Conservation (phyloP, 1,139 yeast species). For the Pichia sp. region DNA sequence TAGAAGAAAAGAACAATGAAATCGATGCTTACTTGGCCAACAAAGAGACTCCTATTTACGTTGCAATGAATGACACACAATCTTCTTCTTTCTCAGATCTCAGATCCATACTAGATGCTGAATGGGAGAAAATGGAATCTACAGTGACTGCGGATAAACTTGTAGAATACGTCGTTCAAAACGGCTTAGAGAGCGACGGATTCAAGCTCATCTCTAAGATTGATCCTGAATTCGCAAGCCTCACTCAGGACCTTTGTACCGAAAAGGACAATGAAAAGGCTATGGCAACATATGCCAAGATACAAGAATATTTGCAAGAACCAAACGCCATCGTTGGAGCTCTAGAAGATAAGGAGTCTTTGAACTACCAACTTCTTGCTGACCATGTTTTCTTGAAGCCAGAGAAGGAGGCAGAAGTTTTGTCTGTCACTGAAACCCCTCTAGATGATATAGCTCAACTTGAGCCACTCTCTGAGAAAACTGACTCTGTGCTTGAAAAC, state of each 20-base stretch:
- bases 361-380: conserved; percentile 20
- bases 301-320: conserved; percentile 21
- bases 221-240: conserved; percentile 23
- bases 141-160: conserved; percentile 24
- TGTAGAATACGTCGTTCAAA: conserved; percentile 20
- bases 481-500: not conserved
- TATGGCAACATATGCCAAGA: conserved; percentile 16
- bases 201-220: conserved; percentile 21
- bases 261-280: conserved; percentile 18
- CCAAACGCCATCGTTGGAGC: conserved; percentile 20
- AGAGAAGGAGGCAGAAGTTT: not conserved
- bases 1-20: conserved; percentile 22
- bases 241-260: conserved; percentile 15
- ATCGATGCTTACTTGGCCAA: conserved; percentile 23
- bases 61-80: conserved; percentile 23
- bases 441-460: not conserved
- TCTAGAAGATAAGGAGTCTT: conserved; percentile 21
- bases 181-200: conserved; percentile 25
- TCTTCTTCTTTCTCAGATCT: conserved; percentile 18
- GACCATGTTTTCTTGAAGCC: conserved; percentile 15
- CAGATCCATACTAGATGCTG: conserved; percentile 18
- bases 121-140: conserved; percentile 20
- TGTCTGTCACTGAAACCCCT: not conserved
- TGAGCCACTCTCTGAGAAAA: conserved; percentile 8
- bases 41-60: conserved; percentile 19